Conservation (phyloP, 2,329 filamentous ascomycete genomes). For the Verticillium klebahnii region DNA sequence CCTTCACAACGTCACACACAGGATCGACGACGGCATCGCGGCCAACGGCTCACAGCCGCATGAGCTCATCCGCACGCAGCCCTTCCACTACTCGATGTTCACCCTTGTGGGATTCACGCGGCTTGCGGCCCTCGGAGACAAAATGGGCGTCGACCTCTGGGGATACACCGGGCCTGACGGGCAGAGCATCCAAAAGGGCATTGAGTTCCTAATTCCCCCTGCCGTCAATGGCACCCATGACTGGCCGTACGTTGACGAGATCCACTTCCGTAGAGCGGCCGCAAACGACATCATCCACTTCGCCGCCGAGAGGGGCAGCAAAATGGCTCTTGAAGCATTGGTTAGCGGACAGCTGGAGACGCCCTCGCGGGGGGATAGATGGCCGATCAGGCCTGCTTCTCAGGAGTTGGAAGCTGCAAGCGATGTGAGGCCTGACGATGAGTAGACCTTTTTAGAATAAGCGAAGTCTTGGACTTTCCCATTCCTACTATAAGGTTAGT, state of each 20-base stretch:
- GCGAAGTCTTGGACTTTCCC: too few species aligned
- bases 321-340: background rate
- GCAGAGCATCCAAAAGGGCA: slow-evolving; percentile 16
- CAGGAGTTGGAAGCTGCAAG: background rate
- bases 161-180: slow-evolving; percentile 14
- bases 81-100: slow-evolving; percentile 17
- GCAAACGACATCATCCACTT: background rate
- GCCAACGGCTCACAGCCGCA: slow-evolving; percentile 18
- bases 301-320: background rate
- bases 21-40: slow-evolving; percentile 15
- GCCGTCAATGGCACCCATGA: slow-evolving; percentile 8
- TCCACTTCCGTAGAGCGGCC: background rate
- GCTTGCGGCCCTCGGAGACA: slow-evolving; percentile 14
- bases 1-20: background rate
- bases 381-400: background rate
- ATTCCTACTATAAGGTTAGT: too few species aligned
- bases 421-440: too few species aligned
- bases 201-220: slow-evolving; percentile 19
- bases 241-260: slow-evolving; percentile 17
- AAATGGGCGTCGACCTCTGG: slow-evolving; percentile 17
- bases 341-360: background rate
- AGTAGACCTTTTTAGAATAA: too few species aligned
- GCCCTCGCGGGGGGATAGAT: background rate
- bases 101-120: slow-evolving; percentile 15
- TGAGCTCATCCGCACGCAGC: slow-evolving; percentile 20